Evolutionary conservation across 2,329 filamentous ascomycete species (phyloP).

Genomic region (Ceratocystiopsis sp.): DNA sequence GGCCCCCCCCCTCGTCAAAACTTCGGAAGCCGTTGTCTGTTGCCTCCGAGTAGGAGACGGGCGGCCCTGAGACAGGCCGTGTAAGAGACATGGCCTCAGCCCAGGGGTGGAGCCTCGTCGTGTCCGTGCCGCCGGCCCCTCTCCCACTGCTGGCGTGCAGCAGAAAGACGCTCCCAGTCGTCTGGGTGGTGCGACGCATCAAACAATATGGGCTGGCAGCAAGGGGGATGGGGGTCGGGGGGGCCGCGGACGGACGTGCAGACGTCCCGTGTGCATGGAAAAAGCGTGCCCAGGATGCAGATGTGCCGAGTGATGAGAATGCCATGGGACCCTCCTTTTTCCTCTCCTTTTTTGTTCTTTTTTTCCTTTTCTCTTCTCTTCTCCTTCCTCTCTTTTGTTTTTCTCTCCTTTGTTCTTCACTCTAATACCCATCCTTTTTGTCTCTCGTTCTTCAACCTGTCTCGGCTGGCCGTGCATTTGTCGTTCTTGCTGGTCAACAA

Average conservation of each 20-base stretch:
- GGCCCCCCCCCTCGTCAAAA: too few species aligned
- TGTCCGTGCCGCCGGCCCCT: too few species aligned
- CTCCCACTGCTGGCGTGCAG: too few species aligned
- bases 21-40: too few species aligned
- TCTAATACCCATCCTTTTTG: neutral
- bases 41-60: too few species aligned
- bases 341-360: neutral
- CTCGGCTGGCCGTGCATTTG: too few species aligned
- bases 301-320: neutral
- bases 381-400: neutral
- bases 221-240: too few species aligned
- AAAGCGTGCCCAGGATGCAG: neutral
- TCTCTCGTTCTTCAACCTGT: neutral
- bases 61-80: neutral
- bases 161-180: neutral
- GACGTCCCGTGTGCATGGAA: neutral
- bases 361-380: neutral
- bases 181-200: conserved; percentile 3
- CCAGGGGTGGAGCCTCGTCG: too few species aligned
- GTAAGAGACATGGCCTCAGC: neutral
- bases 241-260: neutral
- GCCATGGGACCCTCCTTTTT: neutral
- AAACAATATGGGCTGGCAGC: neutral
- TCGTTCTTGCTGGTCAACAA: too few species aligned
- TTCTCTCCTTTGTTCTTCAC: neutral